Conservation (phyloP, 345 rosid genomes). For the Durio zibethinus region DNA sequence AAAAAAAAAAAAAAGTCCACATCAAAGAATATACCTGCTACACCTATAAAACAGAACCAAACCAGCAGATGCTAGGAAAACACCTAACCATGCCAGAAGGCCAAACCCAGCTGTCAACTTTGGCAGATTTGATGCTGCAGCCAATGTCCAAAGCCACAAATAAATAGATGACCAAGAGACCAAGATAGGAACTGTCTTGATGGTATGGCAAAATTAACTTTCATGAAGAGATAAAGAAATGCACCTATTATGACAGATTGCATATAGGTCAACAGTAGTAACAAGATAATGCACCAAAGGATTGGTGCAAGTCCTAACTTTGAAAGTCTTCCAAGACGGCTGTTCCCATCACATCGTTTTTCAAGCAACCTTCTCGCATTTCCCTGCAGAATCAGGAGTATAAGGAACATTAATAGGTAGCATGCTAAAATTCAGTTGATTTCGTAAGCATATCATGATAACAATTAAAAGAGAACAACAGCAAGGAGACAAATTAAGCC, state of each 20-base stretch:
- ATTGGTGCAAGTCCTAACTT: constrained; percentile 90
- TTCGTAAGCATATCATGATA: neutral
- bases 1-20: neutral
- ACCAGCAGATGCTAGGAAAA: constrained; percentile 70
- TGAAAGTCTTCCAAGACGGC: constrained; percentile 66
- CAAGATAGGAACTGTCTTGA: constrained; percentile 10
- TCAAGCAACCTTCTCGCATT: constrained; percentile 92
- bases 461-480: constrained; percentile 1
- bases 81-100: constrained; percentile 81
- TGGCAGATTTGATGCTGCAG: constrained; percentile 76
- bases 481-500: neutral
- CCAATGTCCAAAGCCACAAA: constrained; percentile 9
- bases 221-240: constrained; percentile 18
- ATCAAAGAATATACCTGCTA: constrained; percentile 60
- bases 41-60: constrained; percentile 83
- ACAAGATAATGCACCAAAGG: constrained; percentile 64
- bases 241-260: constrained; percentile 78
- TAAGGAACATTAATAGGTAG: neutral
- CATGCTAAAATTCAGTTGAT: neutral
- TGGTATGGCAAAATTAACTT: constrained; percentile 18
- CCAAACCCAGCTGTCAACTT: constrained; percentile 70
- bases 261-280: constrained; percentile 60
- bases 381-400: constrained; percentile 52
- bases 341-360: constrained; percentile 75
- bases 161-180: neutral